Evolutionary conservation across 305 asterid genomes (phyloP), one percentile per base, ranked within the genome.

Genomic region (Ajuga reptans): DNA sequence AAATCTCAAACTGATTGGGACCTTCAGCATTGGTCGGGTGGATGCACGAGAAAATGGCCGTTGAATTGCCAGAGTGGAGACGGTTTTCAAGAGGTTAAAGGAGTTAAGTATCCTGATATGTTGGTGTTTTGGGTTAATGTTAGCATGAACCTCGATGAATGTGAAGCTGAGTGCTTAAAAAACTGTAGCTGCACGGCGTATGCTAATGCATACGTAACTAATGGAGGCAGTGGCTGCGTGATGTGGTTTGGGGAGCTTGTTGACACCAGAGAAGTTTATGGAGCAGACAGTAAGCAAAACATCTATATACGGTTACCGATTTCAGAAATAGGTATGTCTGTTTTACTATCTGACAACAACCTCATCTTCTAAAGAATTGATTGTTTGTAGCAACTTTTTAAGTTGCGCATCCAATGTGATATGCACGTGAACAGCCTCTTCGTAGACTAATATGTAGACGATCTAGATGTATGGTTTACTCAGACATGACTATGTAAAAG

Each of bases 161-260:
- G 86, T 63, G 52, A 56, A 60, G 62, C 24, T 8, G 66, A 51
- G 64, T 82, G 89, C 71, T 52, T 68, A 0, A 66, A 51, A 51
- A 72, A 75, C 65, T 84, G 85, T 56, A 64, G 49, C 2, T 82
- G 89, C 69, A 50, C 68, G 0, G 89, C 87, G 4, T 82, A 57
- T 68, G 80, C 85, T 33, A 72, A 73, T 66, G 51, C 82, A 1
- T 74, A 72, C 52, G 24, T 66, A 52, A 62, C 71, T 29, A 21
- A 39, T 7, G 85, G 68, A 42, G 77, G 75, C 16, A 68, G 16
- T 42, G 82, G 84, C 15, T 85, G 87, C 57, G 63, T 79, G 59
- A 60, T 79, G 64, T 85, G 87, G 90, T 85, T 64, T 41, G 79
- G 75, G 16, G 81, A 81, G 52, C 79, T 85, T 58, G 14, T 73